Base-by-base conservation (phyloP, 257 asterid species). In the Salvia miltiorrhiza region DNA sequence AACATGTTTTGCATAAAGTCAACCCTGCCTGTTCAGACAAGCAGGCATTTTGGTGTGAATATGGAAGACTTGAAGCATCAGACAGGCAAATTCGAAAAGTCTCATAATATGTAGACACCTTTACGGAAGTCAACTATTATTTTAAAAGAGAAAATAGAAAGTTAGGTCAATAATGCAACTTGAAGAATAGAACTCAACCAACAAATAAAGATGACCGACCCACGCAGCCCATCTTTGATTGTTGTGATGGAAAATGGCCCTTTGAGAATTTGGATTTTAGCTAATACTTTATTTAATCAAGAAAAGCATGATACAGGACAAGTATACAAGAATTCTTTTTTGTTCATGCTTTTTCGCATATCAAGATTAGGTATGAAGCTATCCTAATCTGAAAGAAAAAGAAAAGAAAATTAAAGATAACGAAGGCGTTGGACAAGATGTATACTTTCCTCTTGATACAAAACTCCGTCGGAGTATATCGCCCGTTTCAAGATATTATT, bases 31-130 rank as follows among this genome's bases (percentile, higher is more conserved):
- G 52, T 67, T 32, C 53, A 30, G 12, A 40, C 52, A 35, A 37
- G 2, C 3, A 35, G 11, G 59, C 5, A 23, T 21, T 16, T 43
- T 12, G 14, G 78, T 77, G 76, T 77, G 80, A 77, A 67, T 71
- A n/a, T 26, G 48, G 58, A 73, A 61, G 80, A 74, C 85, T 77
- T 54, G 8, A 30, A 57, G 73, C 53, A 73, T 63, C 40, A 41
- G 4, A 20, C 16, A 13, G 11, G 17, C 9, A 44, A 56, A 1
- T 67, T 32, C 23, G 10, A 37, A 17, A 57, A 55, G 26, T 32
- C 35, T 40, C 56, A 52, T 40, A 59, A 23, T 30, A 54, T 17
- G 0, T 26, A 28, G 28, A 30, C n/a, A n/a, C n/a, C 67, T 56
- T 40, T 56, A 23, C 4, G 0, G 0, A 65, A 71, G 77, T 77